Evolutionary conservation across 2,329 filamentous ascomycete genomes (phyloP).

Genomic region (Penicillium sumatraense): DNA sequence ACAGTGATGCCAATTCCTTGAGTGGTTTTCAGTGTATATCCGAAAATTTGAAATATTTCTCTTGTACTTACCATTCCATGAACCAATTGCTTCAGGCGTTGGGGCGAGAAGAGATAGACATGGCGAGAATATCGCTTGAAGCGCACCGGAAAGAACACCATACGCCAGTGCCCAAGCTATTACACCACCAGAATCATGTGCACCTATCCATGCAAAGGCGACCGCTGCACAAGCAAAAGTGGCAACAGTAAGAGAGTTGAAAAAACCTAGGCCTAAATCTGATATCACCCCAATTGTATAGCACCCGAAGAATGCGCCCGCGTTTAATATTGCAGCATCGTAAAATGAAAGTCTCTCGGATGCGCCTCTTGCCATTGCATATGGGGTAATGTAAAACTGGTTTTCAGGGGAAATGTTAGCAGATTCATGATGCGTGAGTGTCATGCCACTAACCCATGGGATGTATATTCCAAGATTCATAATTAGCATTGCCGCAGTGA

Average conservation of each 20-base stretch:
- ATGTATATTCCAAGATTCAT: neutral
- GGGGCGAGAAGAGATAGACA: slow-evolving; percentile 15
- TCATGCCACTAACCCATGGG: neutral
- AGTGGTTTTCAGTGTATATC: neutral
- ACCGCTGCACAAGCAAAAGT: neutral
- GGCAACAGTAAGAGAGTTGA: neutral
- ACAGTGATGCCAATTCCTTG: slow-evolving; percentile 18
- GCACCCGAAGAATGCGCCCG: slow-evolving; percentile 5
- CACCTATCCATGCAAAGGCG: neutral
- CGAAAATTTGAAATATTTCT: neutral
- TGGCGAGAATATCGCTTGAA: slow-evolving; percentile 12
- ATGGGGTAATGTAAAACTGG: neutral
- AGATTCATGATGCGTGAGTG: too few species aligned
- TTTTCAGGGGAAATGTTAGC: neutral
- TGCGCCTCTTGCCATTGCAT: neutral
- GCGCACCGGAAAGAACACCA: slow-evolving; percentile 9
- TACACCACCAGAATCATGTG: neutral
- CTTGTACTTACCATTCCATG: slow-evolving; percentile 15
- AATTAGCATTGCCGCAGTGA: neutral
- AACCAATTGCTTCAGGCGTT: slow-evolving; percentile 12
- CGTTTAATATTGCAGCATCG: slow-evolving; percentile 9
- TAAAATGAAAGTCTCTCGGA: slow-evolving; percentile 9
- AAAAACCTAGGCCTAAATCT: neutral
- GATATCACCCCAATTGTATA: slow-evolving; percentile 1
- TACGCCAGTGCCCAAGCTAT: slow-evolving; percentile 8